Evolutionary conservation across 75 land plant species (phyloP), one percentile per base, ranked within the genome.

Genomic region (Cupressus sempervirens): DNA sequence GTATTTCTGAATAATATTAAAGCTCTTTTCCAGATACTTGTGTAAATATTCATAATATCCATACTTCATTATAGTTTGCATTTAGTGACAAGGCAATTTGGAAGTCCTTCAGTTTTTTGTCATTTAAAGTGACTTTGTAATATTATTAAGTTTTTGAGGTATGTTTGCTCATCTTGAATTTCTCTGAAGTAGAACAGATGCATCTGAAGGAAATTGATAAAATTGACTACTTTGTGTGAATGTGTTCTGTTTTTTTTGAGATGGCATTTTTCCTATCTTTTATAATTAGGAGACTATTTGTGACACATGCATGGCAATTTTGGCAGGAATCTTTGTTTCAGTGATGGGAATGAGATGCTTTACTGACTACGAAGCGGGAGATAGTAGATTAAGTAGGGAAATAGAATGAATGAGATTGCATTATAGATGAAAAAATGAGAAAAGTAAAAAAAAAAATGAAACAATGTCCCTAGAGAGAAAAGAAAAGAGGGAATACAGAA

Each of bases 291-390:
- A 26, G 48, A 50, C 81, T 79, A n/a, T n/a, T 79, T 79, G 50
- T 79, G 48, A 79, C 81, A 45, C 41, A n/a, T 79, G 81, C 41
- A 43, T 79, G 81, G 46, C 32, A 41, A 45, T 79, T 38, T 79
- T 79, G 81, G 81, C 81, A 79, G 81, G 81, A 79, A 79, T 79
- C 45, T 79, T 79, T 79, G 52, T 50, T 79, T 43, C 81, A 79
- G 23, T 79, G 50, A 79, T 79, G 46, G 81, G 48, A 79, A 79
- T 79, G 81, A 79, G 8, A 32, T 45, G 46, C 81, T 45, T 79
- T 41, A 45, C 32, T 79, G 81, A 43, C 13, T 72, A 11, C 81
- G 45, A n/a, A 45, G 81, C 52, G 26, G 50, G n/a, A 40, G 50
- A 40, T 43, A 79, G 50, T 45, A 79, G 81, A 14, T 79, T 79